Evolutionary conservation across 805 yeast genomes (phyloP).

Genomic region (Metschnikowia reukaufii): DNA sequence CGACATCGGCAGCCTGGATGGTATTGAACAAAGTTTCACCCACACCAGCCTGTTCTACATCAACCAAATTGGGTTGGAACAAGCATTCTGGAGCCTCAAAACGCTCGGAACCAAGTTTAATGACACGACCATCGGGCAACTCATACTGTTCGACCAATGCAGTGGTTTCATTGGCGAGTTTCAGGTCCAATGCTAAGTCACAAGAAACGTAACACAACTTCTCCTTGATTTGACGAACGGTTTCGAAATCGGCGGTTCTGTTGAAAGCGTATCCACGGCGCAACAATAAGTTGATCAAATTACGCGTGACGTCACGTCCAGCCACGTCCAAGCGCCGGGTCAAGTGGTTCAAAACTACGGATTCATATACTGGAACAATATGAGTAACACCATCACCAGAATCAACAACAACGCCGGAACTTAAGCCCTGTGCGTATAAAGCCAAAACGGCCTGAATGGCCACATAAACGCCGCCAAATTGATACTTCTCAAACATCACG

Average conservation of each 20-base stretch:
- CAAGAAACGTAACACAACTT: conserved; percentile 93
- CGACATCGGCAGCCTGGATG: conserved; percentile 92
- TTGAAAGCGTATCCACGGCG: conserved; percentile 98
- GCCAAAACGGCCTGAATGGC: conserved; percentile 99
- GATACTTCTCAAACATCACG: conserved; percentile 88
- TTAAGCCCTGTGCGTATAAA: conserved; percentile 92
- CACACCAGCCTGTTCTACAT: conserved; percentile 94
- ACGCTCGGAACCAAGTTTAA: conserved; percentile 92
- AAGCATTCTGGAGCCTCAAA: conserved; percentile 96
- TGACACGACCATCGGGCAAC: conserved; percentile 94
- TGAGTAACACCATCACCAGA: conserved; percentile 99
- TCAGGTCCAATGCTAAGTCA: conserved; percentile 86
- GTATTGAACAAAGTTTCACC: conserved; percentile 92
- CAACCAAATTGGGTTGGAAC: conserved; percentile 94
- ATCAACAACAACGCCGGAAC: conserved; percentile 97
- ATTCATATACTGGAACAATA: conserved; percentile 96
- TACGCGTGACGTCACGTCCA: conserved; percentile 97
- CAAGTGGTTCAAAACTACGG: conserved; percentile 91
- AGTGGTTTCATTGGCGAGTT: conserved; percentile 91
- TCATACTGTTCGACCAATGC: conserved; percentile 88
- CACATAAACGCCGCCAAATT: conserved; percentile 89
- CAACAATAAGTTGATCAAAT: conserved; percentile 82
- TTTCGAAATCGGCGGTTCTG: conserved; percentile 98
- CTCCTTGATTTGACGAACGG: conserved; percentile 97
- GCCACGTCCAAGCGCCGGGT: conserved; percentile 94